Conservation (phyloP, 2,329 filamentous ascomycete genomes). For the Ophiocordyceps robertsii region DNA sequence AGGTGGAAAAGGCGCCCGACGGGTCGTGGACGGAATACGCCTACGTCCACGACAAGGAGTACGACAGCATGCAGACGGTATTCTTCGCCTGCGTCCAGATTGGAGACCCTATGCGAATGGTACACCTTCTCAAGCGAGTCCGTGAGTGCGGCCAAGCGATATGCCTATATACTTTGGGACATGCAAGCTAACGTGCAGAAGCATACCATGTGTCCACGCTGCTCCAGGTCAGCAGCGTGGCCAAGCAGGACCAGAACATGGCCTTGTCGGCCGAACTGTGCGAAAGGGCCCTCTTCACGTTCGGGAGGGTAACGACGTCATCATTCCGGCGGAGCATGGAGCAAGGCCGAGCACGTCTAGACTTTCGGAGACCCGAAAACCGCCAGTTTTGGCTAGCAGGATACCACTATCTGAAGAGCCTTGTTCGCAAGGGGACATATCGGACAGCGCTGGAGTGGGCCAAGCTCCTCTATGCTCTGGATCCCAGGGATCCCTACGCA, state of each 20-base stretch:
- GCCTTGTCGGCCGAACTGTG: slow-evolving; percentile 75
- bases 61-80: slow-evolving; percentile 59
- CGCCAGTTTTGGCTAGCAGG: slow-evolving; percentile 84
- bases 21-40: slow-evolving; percentile 56
- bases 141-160: slow-evolving; percentile 16
- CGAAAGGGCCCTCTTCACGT: slow-evolving; percentile 82
- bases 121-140: slow-evolving; percentile 47
- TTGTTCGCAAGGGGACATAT: slow-evolving; percentile 86
- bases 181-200: not conserved
- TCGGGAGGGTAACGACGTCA: slow-evolving; percentile 78
- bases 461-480: slow-evolving; percentile 66
- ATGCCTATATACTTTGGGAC: not conserved
- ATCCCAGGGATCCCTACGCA: slow-evolving; percentile 70
- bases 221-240: slow-evolving; percentile 86
- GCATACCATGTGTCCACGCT: slow-evolving; percentile 87
- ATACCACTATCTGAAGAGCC: slow-evolving; percentile 75
- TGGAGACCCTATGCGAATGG: slow-evolving; percentile 68
- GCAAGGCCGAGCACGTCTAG: slow-evolving; percentile 65
- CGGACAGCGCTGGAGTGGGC: slow-evolving; percentile 89
- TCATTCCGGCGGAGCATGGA: slow-evolving; percentile 66
- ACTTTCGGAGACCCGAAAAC: slow-evolving; percentile 75
- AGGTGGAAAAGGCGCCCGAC: slow-evolving; percentile 24
- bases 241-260: slow-evolving; percentile 82
- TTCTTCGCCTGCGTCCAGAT: slow-evolving; percentile 78
- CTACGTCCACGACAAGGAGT: slow-evolving; percentile 61